Conservation (phyloP, 1,284 basidiomycete genomes). For the Boletus semigastroideus region DNA sequence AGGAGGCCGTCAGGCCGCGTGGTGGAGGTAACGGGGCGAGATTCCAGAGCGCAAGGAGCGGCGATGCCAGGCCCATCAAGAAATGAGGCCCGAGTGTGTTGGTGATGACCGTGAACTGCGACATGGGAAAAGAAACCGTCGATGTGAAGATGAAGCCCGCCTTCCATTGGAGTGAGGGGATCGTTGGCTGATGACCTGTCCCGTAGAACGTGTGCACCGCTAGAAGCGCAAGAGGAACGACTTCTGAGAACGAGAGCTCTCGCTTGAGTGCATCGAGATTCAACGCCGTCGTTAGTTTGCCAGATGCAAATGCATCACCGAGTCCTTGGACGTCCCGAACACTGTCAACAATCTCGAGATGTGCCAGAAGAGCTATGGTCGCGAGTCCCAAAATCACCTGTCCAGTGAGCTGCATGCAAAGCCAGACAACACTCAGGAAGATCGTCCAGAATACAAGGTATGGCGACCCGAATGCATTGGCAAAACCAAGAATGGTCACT, state of each 20-base stretch:
- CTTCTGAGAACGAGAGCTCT: conserved; percentile 55
- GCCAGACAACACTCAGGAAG: conserved; percentile 62
- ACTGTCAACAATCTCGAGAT: conserved; percentile 79
- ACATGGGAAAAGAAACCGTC: conserved; percentile 71
- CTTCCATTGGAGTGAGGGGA: conserved; percentile 96
- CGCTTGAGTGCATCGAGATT: conserved; percentile 16
- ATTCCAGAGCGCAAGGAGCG: conserved; percentile 88
- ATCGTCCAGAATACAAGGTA: conserved; percentile 82
- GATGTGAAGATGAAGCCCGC: conserved; percentile 79
- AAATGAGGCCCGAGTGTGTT: conserved; percentile 81
- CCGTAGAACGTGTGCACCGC: conserved; percentile 77
- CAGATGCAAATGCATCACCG: conserved; percentile 46
- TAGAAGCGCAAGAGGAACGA: conserved; percentile 74
- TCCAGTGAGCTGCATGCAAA: conserved; percentile 70
- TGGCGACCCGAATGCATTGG: conserved; percentile 86
- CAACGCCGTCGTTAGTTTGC: conserved; percentile 40
- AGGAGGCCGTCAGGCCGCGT: conserved; percentile 32
- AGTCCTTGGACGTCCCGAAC: conserved; percentile 69
- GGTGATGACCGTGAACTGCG: conserved; percentile 74
- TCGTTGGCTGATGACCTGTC: conserved; percentile 90
- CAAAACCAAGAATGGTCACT: conserved; percentile 81
- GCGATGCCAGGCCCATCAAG: conserved; percentile 63
- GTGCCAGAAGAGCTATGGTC: conserved; percentile 64
- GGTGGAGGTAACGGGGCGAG: conserved; percentile 52
- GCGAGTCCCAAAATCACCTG: conserved; percentile 74